Conservation (phyloP, 2,329 filamentous ascomycete genomes). For the Acephala macrosclerotiorum region DNA sequence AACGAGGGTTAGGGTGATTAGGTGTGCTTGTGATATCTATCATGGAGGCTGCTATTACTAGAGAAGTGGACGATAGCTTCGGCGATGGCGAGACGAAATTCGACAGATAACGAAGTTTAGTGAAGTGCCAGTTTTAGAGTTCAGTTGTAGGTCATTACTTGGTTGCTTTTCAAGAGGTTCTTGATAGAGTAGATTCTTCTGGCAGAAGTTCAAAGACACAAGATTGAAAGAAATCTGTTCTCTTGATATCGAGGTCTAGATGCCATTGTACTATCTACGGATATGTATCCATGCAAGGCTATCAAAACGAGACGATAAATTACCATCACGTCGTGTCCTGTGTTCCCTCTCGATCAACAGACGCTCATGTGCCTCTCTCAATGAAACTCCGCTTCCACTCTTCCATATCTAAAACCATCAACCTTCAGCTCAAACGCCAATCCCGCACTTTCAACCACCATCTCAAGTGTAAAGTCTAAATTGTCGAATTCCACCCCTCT, state of each 20-base stretch:
- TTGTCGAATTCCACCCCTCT: constrained; percentile 84
- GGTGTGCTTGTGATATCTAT: not conserved
- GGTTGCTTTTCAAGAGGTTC: too few species aligned
- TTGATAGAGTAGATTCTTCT: too few species aligned
- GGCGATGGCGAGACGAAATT: too few species aligned
- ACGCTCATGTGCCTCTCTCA: constrained; percentile 44
- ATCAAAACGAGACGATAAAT: not conserved
- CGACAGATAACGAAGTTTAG: too few species aligned
- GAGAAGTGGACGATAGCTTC: too few species aligned
- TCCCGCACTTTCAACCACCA: constrained; percentile 81
- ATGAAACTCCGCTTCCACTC: constrained; percentile 81
- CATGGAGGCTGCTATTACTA: not conserved
- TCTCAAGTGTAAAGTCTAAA: constrained; percentile 81
- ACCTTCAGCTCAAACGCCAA: constrained; percentile 81
- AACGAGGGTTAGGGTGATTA: not conserved
- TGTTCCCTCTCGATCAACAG: not conserved
- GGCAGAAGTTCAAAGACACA: too few species aligned
- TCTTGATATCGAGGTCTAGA: not conserved
- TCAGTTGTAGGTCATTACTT: too few species aligned
- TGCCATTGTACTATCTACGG: not conserved
- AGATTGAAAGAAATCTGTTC: not conserved
- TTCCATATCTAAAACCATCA: constrained; percentile 78
- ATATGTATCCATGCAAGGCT: not conserved
- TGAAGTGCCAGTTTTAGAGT: too few species aligned
- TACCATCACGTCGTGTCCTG: not conserved